Base-by-base conservation (phyloP, 352 stramenopile genomes). In the Globisporangium cystogenes region DNA sequence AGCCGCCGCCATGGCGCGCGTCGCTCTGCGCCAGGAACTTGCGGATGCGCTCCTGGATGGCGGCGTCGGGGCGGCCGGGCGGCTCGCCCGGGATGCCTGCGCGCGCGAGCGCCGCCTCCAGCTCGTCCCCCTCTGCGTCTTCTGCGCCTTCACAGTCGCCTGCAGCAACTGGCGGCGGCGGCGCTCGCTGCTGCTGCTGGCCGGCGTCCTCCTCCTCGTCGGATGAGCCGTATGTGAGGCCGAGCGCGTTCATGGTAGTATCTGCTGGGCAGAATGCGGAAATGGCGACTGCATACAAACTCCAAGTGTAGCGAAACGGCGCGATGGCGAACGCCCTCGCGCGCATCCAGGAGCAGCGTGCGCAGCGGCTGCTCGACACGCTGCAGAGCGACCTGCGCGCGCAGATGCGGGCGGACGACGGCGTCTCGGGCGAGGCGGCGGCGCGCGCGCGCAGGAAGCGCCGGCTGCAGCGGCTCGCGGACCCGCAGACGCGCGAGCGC, bases 41-140 rank as follows among this genome's bases (percentile, higher is more conserved):
- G 42, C 78, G 70, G 57, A 92, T 87, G 52, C 80, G 80, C 62
- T 78, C 74, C 55, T 90, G 78, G 10, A 68, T 61, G 20, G 59
- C 64, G 7, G 70, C 63, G 37, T 73, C 66, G 2, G 62, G 63
- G 26, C 21, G 35, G 20, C 50, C 39, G 3, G 15, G 23, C 1
- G 65, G 61, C 45, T 78, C 64, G 0, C 68, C 49, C n/a, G 78
- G 74, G 14, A 89, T 73, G 2, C 70, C 73, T 12, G 61, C 65
- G 59, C 47, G 58, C 35, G 64, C 43, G 1, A 81, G 59, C 54
- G 67, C 72, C 21, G 42, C 51, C 43, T 78, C 72, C 35, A 51
- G 59, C 21, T 68, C 58, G 51, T 57, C 46, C 10, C 56, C 49
- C 31, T 55, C 26, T 16, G 20, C 24, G 1, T 15, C 16, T 15